These are phyloP conservation scores for Scenedesmus sp. DNA, from an alignment of 163 green algal species.

Conservation along the genomic window DNA sequence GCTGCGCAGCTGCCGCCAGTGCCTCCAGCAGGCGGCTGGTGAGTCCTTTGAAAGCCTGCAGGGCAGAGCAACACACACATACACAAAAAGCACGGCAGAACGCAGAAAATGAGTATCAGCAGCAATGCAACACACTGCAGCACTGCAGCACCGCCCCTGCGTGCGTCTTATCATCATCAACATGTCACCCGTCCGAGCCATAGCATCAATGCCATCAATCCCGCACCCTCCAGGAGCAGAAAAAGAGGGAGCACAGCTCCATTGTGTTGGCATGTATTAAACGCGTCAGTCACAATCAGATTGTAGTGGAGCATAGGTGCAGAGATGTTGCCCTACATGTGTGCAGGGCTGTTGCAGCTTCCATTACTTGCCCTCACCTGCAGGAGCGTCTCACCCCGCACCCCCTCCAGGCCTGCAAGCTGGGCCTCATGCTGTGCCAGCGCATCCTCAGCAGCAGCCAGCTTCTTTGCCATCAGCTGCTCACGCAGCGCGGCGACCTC, in stretches of 20 bases:
- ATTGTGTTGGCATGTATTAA: too few relatives aligned
- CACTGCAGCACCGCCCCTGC: neutral
- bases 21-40: slow-evolving; percentile 1
- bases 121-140: too few relatives aligned
- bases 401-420: neutral
- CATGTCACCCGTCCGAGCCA: too few relatives aligned
- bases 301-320: too few relatives aligned
- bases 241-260: too few relatives aligned
- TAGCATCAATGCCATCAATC: too few relatives aligned
- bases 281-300: too few relatives aligned
- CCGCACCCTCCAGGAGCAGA: too few relatives aligned
- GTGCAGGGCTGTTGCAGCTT: neutral
- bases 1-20: neutral
- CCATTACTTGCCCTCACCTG: slow-evolving; percentile 35
- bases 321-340: too few relatives aligned
- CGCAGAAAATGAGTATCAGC: neutral
- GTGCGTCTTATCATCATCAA: too few relatives aligned
- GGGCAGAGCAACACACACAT: neutral
- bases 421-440: neutral
- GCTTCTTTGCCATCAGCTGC: slow-evolving; percentile 44
- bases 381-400: neutral
- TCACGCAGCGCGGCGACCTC: slow-evolving; percentile 35
- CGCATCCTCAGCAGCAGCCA: slow-evolving; percentile 30
- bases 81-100: neutral
- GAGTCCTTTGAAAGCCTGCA: slow-evolving; percentile 26